These are phyloP conservation scores for Penicillium roqueforti DNA, from an alignment of 495 filamentous ascomycete genomes.

Conservation along the genomic window DNA sequence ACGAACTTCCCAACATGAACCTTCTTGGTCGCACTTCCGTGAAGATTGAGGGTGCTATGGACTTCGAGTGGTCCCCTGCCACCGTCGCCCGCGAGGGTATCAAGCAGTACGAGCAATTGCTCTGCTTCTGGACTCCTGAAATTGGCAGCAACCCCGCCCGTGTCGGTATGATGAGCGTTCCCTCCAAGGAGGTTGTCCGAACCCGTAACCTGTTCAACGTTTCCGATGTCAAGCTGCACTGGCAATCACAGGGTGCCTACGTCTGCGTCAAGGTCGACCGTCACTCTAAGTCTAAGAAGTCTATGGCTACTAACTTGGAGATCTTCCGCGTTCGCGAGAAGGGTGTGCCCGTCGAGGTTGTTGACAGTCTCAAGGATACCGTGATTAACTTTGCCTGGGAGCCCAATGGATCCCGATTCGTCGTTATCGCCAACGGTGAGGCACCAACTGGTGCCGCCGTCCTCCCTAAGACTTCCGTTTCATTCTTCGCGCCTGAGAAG, in stretches of 20 bases:
- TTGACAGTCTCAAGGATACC: constrained; percentile 93
- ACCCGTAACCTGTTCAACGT: constrained; percentile 97
- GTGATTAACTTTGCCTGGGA: constrained; percentile 99
- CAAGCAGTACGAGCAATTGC: constrained; percentile 87
- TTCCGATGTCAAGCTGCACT: constrained; percentile 87
- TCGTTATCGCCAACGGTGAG: constrained; percentile 93
- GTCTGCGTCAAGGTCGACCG: constrained; percentile 98
- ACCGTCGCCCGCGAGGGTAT: constrained; percentile 71
- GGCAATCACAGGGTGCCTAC: constrained; percentile 91
- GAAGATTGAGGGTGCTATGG: constrained; percentile 93
- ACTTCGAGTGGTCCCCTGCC: constrained; percentile 95
- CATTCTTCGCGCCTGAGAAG: constrained; percentile 96
- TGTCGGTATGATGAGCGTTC: constrained; percentile 93
- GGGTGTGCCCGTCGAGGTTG: constrained; percentile 95
- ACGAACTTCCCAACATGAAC: constrained; percentile 89
- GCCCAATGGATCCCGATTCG: constrained; percentile 93
- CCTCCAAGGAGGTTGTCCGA: constrained; percentile 86
- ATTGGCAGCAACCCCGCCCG: constrained; percentile 98
- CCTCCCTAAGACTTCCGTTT: constrained; percentile 88
- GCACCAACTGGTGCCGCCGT: constrained; percentile 70
- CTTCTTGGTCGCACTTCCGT: constrained; percentile 82
- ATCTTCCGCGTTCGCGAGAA: constrained; percentile 97
- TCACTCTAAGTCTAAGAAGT: constrained; percentile 98
- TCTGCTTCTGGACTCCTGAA: constrained; percentile 98
- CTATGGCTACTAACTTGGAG: constrained; percentile 90